Percentiles rank a stretch among this genome's conserved stretches.
Evolutionary conservation across 2,329 filamentous ascomycete genomes (phyloP).

Genomic region (Ophiocordyceps camponoti-saundersi): DNA sequence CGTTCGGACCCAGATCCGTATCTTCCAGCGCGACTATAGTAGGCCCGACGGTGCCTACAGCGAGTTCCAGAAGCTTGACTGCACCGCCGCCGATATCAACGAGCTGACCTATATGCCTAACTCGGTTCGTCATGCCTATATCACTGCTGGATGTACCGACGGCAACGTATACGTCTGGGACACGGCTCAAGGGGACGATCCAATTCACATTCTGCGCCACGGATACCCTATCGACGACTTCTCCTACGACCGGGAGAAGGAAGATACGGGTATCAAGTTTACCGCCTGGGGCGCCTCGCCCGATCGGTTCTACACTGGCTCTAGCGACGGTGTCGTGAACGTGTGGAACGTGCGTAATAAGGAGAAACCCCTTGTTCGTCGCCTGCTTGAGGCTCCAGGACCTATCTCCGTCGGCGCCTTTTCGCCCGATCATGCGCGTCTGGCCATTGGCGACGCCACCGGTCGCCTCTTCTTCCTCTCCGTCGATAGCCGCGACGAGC

Average conservation of each 20-base stretch:
- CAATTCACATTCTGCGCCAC: conserved; percentile 38
- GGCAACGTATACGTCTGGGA: conserved; percentile 48
- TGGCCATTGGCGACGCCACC: conserved; percentile 43
- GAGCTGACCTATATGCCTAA: conserved; percentile 43
- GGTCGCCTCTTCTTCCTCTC: conserved; percentile 41
- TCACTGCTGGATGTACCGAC: conserved; percentile 45
- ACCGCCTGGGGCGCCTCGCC: conserved; percentile 39
- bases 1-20: conserved; percentile 37
- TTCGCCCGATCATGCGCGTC: conserved; percentile 34
- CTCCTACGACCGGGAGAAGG: conserved; percentile 28
- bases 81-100: conserved; percentile 42
- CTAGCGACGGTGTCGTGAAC: conserved; percentile 44
- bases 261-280: conserved; percentile 48
- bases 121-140: conserved; percentile 28
- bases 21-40: conserved; percentile 24
- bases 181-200: conserved; percentile 33
- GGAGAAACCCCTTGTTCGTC: conserved; percentile 28
- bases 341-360: conserved; percentile 41
- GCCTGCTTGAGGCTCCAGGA: conserved; percentile 35
- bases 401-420: conserved; percentile 42
- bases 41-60: conserved; percentile 14
- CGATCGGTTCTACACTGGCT: conserved; percentile 45
- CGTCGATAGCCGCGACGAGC: conserved; percentile 25
- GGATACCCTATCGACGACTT: conserved; percentile 25
- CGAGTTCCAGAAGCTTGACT: conserved; percentile 39